Base-by-base conservation (phyloP, 371 early-diverging fungal species). In the Dentiscutata heterogama region DNA sequence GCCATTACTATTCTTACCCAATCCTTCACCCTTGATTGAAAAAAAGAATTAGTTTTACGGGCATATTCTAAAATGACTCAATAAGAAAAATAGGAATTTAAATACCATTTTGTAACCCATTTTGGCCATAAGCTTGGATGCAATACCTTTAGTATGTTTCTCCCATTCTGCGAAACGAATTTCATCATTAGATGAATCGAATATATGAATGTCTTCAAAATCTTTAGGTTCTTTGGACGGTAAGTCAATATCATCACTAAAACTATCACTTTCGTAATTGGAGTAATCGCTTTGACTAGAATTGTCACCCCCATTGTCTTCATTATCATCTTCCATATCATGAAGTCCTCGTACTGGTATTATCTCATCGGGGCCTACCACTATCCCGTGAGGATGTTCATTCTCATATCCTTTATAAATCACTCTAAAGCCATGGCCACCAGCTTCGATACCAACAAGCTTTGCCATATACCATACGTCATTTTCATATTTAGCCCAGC, bases 21-120 rank as follows among this genome's bases (percentile, higher is more conserved):
- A 63, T 22, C 77, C 77, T 76, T 76, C 77, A 60, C 77, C 77
- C 77, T 76, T 25, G 10, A 25, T 18, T 20, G 13, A 6, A 25
- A 25, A 73, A 73, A 58, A 35, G 50, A 13, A 29, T 67, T n/a
- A 11, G n/a, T 25, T 70, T n/a, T 20, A 70, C 11, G 25, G 27
- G 63, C 0, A 31, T 25, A 8, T 65, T 65, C 65, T 65, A 31
- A 65, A 25, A 14, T 31, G 35, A 65, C 18, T 31, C 65, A 25
- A 39, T 13, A n/a, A 70, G 39, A 46, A 46, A 39, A 46, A 70
- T 46, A n/a, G 2, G 18, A n/a, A 20, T 70, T 70, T 42, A 39
- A 22, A 63, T 76, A 63, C 77, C 77, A 60, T 56, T 76, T 76
- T 76, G 60, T 76, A 76, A 25, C 77, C 77, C 77, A 76, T 76